Base-by-base conservation (phyloP, 2,329 filamentous ascomycete species). In the Fusarium illudens region DNA sequence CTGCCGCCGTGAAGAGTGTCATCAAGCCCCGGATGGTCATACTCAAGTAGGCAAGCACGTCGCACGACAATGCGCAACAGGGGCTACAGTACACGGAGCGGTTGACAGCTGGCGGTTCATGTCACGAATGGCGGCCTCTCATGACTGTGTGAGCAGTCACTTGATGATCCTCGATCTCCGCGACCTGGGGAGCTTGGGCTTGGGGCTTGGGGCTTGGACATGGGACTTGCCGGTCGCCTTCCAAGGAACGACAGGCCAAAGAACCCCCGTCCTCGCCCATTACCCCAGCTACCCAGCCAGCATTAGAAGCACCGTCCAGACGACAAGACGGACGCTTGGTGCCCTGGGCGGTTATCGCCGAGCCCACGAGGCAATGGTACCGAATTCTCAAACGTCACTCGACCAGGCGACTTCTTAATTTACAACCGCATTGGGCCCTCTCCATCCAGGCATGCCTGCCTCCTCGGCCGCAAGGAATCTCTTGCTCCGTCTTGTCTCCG, bases 1-100 rank as follows among this genome's bases (percentile, higher is more conserved):
- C 62, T 63, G 51, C 54, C 55, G 59, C 52, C 55, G 34, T 63
- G 42, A 49, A 53, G 56, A 48, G 48, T 58, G 37, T 55, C 46
- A 51, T 53, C 62, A 67, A 68, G 58, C 59, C 65, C 61, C 51
- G 30, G 62, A 50, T 51, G 58, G 69, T 64, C 55, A 49, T 46
- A 53, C 51, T 60, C 46, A 54, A 67, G 44, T 56, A 39, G 34
- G 65, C 27, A 39, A 32, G 65, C 27, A 57, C 54, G 12, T 29
- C 59, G 27, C 27, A 46, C 51, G 22, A 33, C 46, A 62, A 25
- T 39, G 27, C 12, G 20, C 44, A 48, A 27, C 58, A 44, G 59
- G 65, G 58, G 60, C 33, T 17, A 34, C 39, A 17, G 27, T 17
- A 34, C 39, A 17, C 33, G 20, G 13, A 32, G 29, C 17, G 51